Conservation (phyloP, 2,329 filamentous ascomycete genomes). For the Fusarium tuaranense region DNA sequence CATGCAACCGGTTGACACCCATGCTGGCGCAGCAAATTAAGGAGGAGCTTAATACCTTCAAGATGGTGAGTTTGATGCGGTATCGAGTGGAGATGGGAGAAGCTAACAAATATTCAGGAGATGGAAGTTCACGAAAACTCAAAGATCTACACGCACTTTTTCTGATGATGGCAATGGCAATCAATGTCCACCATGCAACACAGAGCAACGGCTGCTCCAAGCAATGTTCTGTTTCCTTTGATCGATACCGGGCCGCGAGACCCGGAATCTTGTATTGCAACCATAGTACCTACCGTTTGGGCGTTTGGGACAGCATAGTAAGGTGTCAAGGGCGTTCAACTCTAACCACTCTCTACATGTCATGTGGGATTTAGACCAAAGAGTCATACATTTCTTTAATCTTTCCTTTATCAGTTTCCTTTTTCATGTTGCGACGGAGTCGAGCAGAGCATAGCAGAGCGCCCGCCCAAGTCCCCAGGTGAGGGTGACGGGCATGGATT, state of each 20-base stretch:
- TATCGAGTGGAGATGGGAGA: conserved; percentile 1
- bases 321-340: conserved; percentile 66
- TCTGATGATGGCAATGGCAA: conserved; percentile 71
- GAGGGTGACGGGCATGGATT: conserved; percentile 30
- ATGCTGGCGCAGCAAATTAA: conserved; percentile 99
- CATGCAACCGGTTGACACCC: conserved; percentile 96
- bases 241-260: conserved; percentile 38
- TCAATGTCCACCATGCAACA: conserved; percentile 39
- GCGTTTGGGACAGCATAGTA: conserved; percentile 70
- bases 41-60: conserved; percentile 98
- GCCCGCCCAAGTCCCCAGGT: neutral
- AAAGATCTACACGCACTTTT: conserved; percentile 99
- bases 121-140: conserved; percentile 99
- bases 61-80: conserved; percentile 71
- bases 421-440: conserved; percentile 32
- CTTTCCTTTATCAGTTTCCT: conserved; percentile 33
- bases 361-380: conserved; percentile 51
- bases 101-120: conserved; percentile 73
- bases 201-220: conserved; percentile 41
- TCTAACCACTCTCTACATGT: conserved; percentile 52
- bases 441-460: conserved; percentile 8
- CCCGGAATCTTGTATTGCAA: conserved; percentile 62
- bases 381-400: conserved; percentile 55
- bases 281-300: conserved; percentile 61
- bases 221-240: conserved; percentile 44